Percentiles rank a stretch among this genome's conserved stretches.
phyloP scores from a whole-genome alignment of 495 filamentous ascomycete genomes.

The Neurospora sp. region DNA sequence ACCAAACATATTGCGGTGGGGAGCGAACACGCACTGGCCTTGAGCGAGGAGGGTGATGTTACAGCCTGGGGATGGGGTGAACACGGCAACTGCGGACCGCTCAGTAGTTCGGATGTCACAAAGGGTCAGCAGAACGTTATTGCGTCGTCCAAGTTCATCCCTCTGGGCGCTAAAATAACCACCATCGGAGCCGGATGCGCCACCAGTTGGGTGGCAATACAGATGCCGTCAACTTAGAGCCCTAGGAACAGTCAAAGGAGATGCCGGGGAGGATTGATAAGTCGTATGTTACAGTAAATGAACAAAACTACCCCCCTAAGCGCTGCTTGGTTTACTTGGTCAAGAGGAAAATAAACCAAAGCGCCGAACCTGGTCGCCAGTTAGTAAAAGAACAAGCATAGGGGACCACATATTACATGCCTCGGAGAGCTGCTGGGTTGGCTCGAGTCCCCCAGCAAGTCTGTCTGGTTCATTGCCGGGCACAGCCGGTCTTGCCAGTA shows the following conservation, averaged over 20 bases:
- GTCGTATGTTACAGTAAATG: background rate
- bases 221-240: slow-evolving; percentile 2
- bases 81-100: slow-evolving; percentile 87
- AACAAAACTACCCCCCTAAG: background rate
- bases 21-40: slow-evolving; percentile 74
- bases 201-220: slow-evolving; percentile 66
- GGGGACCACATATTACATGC: slow-evolving; percentile 20
- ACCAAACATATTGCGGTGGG: slow-evolving; percentile 58
- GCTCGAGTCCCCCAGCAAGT: slow-evolving; percentile 38
- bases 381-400: slow-evolving; percentile 7
- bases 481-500: slow-evolving; percentile 21
- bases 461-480: slow-evolving; percentile 14
- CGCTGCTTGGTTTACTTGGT: background rate
- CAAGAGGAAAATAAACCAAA: slow-evolving; percentile 40
- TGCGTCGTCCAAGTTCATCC: slow-evolving; percentile 38
- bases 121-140: slow-evolving; percentile 55
- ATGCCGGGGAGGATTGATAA: background rate
- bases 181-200: slow-evolving; percentile 76
- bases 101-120: slow-evolving; percentile 49
- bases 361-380: slow-evolving; percentile 32
- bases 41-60: slow-evolving; percentile 51
- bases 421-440: slow-evolving; percentile 58
- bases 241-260: background rate
- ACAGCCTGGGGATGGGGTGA: slow-evolving; percentile 92
- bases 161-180: slow-evolving; percentile 33